A percentile compares a stretch with the other conserved stretches of the same genome.
phyloP scores from a whole-genome alignment of 1,284 basidiomycete species.

The Heimioporus punctisporus region DNA sequence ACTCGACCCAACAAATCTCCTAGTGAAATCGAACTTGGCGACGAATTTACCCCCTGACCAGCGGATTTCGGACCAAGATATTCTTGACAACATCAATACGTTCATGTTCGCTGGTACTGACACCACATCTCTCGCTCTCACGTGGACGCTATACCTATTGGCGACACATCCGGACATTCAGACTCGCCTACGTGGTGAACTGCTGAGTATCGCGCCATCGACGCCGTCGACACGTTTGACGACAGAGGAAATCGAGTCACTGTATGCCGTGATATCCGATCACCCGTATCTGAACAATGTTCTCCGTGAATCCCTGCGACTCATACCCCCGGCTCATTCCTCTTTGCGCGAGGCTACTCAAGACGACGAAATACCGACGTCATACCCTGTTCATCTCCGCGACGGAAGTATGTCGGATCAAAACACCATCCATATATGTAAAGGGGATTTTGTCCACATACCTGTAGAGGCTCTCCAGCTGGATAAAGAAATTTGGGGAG shows the following conservation, averaged over 20 bases:
- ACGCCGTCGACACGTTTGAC: constrained; percentile 42
- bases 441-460: constrained; percentile 74
- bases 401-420: constrained; percentile 49
- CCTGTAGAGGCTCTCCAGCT: constrained; percentile 79
- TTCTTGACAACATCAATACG: constrained; percentile 82
- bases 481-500: constrained; percentile 75
- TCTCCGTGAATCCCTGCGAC: constrained; percentile 68
- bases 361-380: constrained; percentile 76
- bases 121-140: constrained; percentile 77
- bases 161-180: constrained; percentile 67
- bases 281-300: constrained; percentile 82
- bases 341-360: constrained; percentile 73
- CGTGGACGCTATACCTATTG: constrained; percentile 77
- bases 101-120: constrained; percentile 90
- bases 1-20: constrained; percentile 5
- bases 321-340: constrained; percentile 82
- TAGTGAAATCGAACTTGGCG: constrained; percentile 76
- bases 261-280: constrained; percentile 58
- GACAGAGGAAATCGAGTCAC: constrained; percentile 59
- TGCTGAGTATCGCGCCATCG: constrained; percentile 45
- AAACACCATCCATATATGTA: constrained; percentile 52
- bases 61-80: constrained; percentile 80
- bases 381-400: constrained; percentile 58
- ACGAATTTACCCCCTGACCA: constrained; percentile 64
- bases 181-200: constrained; percentile 61